Conservation (phyloP, 116 monocot species). For the Papilionanthe hybrid region DNA sequence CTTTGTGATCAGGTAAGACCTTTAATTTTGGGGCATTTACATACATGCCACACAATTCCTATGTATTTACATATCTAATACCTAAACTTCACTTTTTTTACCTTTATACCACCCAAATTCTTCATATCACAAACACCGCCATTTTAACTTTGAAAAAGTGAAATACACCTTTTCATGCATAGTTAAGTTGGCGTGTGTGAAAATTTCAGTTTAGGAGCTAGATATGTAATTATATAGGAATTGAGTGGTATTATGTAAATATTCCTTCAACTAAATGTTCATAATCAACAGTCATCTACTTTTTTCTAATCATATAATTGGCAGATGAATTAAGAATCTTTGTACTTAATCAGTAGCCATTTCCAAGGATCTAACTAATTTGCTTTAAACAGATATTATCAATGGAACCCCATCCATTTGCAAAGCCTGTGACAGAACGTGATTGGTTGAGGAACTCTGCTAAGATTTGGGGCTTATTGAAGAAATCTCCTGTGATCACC, state of each 20-base stretch:
- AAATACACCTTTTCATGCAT: too few species aligned
- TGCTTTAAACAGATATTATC: constrained; percentile 50
- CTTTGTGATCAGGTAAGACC: constrained; percentile 62
- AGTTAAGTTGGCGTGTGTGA: too few species aligned
- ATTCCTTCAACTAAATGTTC: too few species aligned
- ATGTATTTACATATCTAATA: too few species aligned
- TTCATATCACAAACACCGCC: too few species aligned
- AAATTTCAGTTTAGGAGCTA: too few species aligned
- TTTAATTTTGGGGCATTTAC: neutral
- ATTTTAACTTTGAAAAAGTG: too few species aligned
- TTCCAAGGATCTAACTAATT: neutral
- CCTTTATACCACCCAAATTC: too few species aligned
- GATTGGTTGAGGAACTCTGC: constrained; percentile 82
- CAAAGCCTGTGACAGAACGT: constrained; percentile 62
- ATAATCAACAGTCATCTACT: neutral
- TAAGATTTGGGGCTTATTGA: constrained; percentile 80
- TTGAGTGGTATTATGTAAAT: too few species aligned
- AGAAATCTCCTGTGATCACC: constrained; percentile 65
- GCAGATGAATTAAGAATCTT: neutral
- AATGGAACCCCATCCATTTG: constrained; percentile 45
- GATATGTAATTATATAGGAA: too few species aligned
- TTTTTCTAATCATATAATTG: neutral
- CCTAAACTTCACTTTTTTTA: too few species aligned
- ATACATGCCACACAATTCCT: neutral
- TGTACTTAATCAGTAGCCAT: neutral